Conservation (phyloP, 2,329 filamentous ascomycete species). For the Ophiostoma tasmaniense region DNA sequence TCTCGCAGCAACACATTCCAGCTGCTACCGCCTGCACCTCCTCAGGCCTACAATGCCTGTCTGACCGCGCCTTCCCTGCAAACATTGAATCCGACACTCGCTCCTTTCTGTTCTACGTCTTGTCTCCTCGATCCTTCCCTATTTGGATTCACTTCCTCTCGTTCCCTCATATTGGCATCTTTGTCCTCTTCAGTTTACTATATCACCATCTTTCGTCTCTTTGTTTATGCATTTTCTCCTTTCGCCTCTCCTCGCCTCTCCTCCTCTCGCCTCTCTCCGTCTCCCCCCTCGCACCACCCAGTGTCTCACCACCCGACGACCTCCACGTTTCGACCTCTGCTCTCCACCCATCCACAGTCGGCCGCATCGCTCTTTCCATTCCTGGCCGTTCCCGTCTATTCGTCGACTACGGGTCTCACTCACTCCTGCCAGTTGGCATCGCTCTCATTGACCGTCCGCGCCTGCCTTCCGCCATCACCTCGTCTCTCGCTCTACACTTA, state of each 20-base stretch:
- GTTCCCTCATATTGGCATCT: neutral
- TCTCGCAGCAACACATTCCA: neutral
- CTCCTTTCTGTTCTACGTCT: neutral
- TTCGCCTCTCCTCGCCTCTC: neutral
- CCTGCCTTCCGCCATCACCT: neutral
- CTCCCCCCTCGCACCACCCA: neutral
- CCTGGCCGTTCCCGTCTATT: neutral
- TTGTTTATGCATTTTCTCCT: neutral
- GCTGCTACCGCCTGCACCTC: neutral
- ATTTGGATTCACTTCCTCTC: too few species aligned
- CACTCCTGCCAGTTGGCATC: conserved; percentile 3
- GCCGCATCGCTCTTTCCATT: neutral
- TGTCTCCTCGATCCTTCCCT: neutral
- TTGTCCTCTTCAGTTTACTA: neutral
- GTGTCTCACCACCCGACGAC: conserved; percentile 8
- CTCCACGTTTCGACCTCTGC: neutral
- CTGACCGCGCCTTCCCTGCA: conserved; percentile 5
- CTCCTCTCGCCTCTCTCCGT: neutral
- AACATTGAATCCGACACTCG: neutral
- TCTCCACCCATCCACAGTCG: conserved; percentile 8
- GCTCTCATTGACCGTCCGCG: neutral
- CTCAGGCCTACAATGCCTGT: neutral
- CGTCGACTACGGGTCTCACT: neutral
- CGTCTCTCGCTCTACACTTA: neutral
- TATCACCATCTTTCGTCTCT: neutral